Base-by-base conservation (phyloP, 192 early-diverging fungal species). In the Coemansia erecta region DNA sequence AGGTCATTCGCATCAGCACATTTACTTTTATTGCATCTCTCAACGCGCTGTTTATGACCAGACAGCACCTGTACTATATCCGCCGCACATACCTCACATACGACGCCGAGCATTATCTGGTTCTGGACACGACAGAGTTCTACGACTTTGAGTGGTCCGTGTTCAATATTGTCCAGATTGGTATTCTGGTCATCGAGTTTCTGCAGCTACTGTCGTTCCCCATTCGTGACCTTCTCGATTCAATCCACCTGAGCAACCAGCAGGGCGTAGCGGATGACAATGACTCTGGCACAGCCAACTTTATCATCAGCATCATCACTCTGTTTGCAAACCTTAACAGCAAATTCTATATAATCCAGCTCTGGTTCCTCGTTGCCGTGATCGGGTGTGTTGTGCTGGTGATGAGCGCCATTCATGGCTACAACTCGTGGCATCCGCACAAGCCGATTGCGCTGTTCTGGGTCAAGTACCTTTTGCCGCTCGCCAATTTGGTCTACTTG, bases 131-230 rank as follows among this genome's bases (percentile, higher is more conserved):
- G 31, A 76, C 67, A 50, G 55, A 33, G 37, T 81, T 71, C 18
- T 42, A 65, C 33, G 51, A 64, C 57, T 80, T 78, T 53, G 70
- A 79, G 19, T 56, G 61, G 55, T 76, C 73, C 7, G 82, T 81
- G 60, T 83, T 84, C 31, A 93, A 93, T 57, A 69, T 85, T 45
- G 70, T 93, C 17, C 90, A 93, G 64, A 80, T 91, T 14, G 62
- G 65, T 6, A 89, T 90, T 40, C 68, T 93, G 1, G 45, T 87
- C 26, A 80, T 89, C 19, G 91, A 93, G 60, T 90, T 93, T 56
- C 50, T 93, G 18, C 91, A 93, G 77, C 71, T 93, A 0, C 64
- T 90, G 45, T 86, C 88, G 9, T 93, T 90, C 46, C 90, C 90
- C 9, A 73, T 90, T 13, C 83, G 89, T 31, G 91, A 93, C 60